Percentiles rank a stretch among this genome's conserved stretches.
phyloP scores from a whole-genome alignment of 306 rosid genomes.

The Arachis hypogaea region DNA sequence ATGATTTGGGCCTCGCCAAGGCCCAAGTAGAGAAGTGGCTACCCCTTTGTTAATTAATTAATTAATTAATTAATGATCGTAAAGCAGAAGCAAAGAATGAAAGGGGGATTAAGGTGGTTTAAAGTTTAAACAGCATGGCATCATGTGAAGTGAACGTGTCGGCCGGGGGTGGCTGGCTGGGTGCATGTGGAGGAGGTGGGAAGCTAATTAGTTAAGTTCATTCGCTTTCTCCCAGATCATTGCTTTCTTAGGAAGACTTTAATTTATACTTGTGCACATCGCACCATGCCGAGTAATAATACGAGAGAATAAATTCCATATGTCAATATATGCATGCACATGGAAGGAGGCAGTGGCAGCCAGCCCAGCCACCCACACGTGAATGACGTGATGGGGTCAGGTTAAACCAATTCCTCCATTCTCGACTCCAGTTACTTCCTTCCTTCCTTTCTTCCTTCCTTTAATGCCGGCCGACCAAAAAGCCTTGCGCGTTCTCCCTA shows the following conservation, averaged over 20 bases:
- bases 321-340: neutral
- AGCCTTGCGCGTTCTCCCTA: too few relatives aligned
- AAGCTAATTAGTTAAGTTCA: too few relatives aligned
- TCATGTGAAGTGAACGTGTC: constrained; percentile 13
- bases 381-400: too few relatives aligned
- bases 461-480: too few relatives aligned
- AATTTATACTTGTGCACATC: neutral
- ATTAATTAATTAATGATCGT: neutral
- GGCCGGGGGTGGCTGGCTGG: neutral
- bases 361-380: too few relatives aligned
- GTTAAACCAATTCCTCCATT: too few relatives aligned
- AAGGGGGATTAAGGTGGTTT: neutral
- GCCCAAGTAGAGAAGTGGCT: too few relatives aligned
- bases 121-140: neutral
- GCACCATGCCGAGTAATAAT: neutral
- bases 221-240: neutral
- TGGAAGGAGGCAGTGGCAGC: too few relatives aligned
- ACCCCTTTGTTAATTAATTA: neutral
- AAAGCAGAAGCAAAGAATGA: neutral
- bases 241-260: neutral
- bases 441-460: too few relatives aligned
- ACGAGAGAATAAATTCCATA: neutral
- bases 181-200: neutral
- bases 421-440: too few relatives aligned
- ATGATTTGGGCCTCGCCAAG: too few relatives aligned